A percentile compares a stretch with the other conserved stretches of the same genome.
Conservation (phyloP, 2,329 filamentous ascomycete genomes). For the Hypoxylon sp. region DNA sequence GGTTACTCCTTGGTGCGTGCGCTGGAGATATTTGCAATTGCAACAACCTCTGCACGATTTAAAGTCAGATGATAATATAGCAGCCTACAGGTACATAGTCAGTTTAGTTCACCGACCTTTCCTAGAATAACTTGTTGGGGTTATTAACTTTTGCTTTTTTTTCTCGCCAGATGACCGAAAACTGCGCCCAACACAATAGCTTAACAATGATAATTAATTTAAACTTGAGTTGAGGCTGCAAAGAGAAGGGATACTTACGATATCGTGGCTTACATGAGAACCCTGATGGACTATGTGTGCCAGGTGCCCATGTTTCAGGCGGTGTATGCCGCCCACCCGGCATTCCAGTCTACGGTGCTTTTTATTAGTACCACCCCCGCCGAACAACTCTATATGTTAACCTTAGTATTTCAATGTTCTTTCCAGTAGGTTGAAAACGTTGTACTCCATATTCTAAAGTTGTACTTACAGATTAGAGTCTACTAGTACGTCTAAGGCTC, state of each 20-base stretch:
- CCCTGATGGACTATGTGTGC: constrained; percentile 39
- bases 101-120: constrained; percentile 23
- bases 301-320: constrained; percentile 21
- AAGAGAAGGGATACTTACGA: constrained; percentile 9
- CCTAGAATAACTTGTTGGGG: neutral
- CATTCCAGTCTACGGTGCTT: constrained; percentile 5
- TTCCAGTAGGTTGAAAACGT: neutral
- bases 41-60: neutral
- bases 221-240: constrained; percentile 13
- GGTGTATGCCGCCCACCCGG: constrained; percentile 28
- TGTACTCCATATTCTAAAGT: neutral
- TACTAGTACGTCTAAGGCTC: too few species aligned
- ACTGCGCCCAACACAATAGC: neutral
- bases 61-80: neutral
- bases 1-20: neutral
- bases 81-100: neutral
- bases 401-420: too few species aligned
- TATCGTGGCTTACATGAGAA: constrained; percentile 27
- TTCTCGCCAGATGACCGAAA: constrained; percentile 12
- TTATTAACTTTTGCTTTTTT: constrained; percentile 21
- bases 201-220: constrained; percentile 11
- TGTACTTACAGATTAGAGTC: neutral
- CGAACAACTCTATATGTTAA: neutral
- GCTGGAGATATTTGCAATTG: neutral
- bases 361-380: neutral